Base-by-base conservation (phyloP, 106 monocot species). In the Apostasia shenzhenica region DNA sequence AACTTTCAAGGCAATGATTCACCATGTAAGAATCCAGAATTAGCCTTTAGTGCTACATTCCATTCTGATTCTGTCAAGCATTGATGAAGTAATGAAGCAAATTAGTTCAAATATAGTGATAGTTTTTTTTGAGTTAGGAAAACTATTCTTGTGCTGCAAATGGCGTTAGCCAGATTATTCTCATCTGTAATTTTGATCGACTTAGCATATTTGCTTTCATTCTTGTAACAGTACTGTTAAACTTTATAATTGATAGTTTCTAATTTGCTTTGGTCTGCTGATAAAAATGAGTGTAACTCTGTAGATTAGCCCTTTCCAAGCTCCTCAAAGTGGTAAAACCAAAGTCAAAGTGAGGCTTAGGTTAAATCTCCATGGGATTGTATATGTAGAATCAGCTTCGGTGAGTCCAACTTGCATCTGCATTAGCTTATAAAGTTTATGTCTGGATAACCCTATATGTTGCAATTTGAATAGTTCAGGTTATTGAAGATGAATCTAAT, bases 301-400 rank as follows among this genome's bases (percentile, higher is more conserved):
- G 74, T 81, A 91, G 90, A 59, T 91, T 77, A 83, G 83, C 44
- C 83, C 90, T 61, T 91, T 86, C 63, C 78, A 81, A 68, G 69
- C 46, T 73, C 47, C 81, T 70, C 74, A 65, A 49, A 62, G 76
- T 73, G 81, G 75, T 68, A 79, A 71, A 65, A 12, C 75, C 45
- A 83, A 84, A 79, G 81, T 83, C 38, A 91, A 91, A 86, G 79
- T 91, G 11, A 91, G 67, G 74, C 14, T 91, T 72, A 61, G 83
- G 67, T 49, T 91, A 47, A 91, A 86, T 79, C 86, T 91, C 55
- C 86, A 91, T 84, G 86, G 90, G 55, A 74, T 91, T 41, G 70
- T 86, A 74, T 72, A 73, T 56, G 82, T 86, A 38, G 90, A 91
- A 66, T 91, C 83, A 54, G 86, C 83, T 54, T 74, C 76, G 37